These are phyloP conservation scores for Populus nigra DNA, from an alignment of 345 rosid species.

Conservation along the genomic window DNA sequence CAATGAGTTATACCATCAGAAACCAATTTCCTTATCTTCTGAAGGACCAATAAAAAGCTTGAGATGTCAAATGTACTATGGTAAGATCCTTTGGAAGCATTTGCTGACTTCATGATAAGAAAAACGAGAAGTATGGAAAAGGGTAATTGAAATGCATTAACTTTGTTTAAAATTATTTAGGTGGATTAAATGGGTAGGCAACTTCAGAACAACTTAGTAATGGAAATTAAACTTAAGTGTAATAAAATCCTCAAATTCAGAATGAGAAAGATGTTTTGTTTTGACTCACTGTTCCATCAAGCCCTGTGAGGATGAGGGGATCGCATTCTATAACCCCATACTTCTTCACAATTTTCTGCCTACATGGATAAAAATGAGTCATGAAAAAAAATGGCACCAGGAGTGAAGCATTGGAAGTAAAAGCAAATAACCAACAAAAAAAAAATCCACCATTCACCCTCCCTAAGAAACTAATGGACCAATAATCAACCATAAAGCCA, in stretches of 20 bases:
- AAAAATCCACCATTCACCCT: background rate
- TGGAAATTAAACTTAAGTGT: background rate
- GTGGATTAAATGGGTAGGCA: background rate
- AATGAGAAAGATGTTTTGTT: slow-evolving; percentile 13
- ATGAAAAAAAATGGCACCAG: background rate
- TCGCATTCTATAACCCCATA: slow-evolving; percentile 90
- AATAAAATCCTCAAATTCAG: background rate
- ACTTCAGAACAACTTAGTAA: slow-evolving; percentile 4
- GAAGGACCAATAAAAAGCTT: background rate
- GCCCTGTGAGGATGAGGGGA: slow-evolving; percentile 64
- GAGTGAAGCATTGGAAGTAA: background rate
- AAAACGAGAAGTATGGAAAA: background rate
- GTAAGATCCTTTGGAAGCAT: background rate
- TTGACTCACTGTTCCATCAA: slow-evolving; percentile 77
- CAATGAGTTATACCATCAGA: background rate
- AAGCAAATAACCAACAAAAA: background rate
- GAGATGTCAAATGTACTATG: background rate
- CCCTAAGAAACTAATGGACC: background rate
- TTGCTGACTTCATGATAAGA: background rate
- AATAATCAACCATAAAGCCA: background rate
- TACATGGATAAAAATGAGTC: slow-evolving; percentile 30
- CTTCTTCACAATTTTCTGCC: slow-evolving; percentile 60
- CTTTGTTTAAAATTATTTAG: background rate
- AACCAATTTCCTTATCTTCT: background rate
- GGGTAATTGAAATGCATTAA: background rate